Base-by-base conservation (phyloP, 1,284 basidiomycete genomes). In the Puccinia sorghi region DNA sequence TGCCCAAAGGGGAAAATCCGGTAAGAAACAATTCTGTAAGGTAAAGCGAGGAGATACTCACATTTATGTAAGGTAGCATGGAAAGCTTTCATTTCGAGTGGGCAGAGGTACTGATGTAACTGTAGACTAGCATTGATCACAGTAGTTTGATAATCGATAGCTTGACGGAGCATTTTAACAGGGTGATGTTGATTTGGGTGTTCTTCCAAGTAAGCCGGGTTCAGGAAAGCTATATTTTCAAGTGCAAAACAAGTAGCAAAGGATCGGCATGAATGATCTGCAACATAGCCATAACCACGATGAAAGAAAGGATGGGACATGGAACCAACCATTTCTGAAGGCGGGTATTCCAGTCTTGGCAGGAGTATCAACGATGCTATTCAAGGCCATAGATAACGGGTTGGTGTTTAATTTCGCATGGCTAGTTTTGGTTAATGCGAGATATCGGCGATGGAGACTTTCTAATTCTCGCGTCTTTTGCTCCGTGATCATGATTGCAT, bases 21-120 rank as follows among this genome's bases (percentile, higher is more conserved):
- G 43, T 54, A n/a, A 39, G 52, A 74, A 27, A 46, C 46, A 11
- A 20, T 64, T 56, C 11, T 13, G 22, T n/a, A 32, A 59, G 37
- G 32, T n/a, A 32, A 41, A 46, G 25, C 32, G 22, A 63, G 11
- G 41, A 52, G 46, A 52, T 37, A 27, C 80, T 75, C 41, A 81
- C 80, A 81, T 82, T 89, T 90, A 84, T 92, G 90, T 66, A 98
- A 86, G 0, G 93, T 94, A 80, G 91, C 90, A 83, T 98, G 94
- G 88, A 98, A 97, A 2, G 90, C 89, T 69, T 91, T 86, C 88
- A 95, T 97, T 85, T 93, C 93, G 32, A 89, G 88, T 0, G 92
- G 89, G 83, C 93, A 95, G 66, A 97, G 86, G 74, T 90, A 88
- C 0, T 90, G 90, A 83, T 97, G 94, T 12, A 97, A 87, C 79